These are phyloP conservation scores for Artemisia argyi DNA, from an alignment of 129 eudicot species.

Conservation along the genomic window DNA sequence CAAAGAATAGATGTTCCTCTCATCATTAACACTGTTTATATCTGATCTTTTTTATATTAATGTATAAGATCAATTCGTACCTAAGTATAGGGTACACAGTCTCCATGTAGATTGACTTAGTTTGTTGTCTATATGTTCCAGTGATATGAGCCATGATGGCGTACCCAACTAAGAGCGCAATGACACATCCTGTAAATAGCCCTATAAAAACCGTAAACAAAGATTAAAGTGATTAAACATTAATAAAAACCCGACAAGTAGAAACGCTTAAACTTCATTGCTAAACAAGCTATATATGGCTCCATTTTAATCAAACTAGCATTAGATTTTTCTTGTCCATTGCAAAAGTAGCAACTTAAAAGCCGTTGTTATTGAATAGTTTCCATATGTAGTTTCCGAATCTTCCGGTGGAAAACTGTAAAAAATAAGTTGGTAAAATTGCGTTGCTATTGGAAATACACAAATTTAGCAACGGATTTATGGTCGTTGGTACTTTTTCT, in stretches of 20 bases:
- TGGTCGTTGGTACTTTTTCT: no score
- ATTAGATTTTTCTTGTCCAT: no score
- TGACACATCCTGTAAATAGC: slow-evolving; percentile 78
- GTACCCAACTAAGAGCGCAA: slow-evolving; percentile 76
- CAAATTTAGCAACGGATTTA: no score
- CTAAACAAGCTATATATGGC: no score
- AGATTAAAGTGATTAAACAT: not conserved
- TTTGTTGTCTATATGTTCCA: slow-evolving; percentile 72
- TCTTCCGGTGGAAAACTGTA: no score
- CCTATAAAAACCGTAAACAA: slow-evolving; percentile 46
- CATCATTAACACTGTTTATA: not conserved
- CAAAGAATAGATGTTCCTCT: slow-evolving; percentile 6
- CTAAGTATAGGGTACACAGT: slow-evolving; percentile 95
- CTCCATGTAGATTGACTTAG: slow-evolving; percentile 90
- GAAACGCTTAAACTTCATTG: not conserved
- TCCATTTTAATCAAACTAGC: no score
- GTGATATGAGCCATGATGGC: slow-evolving; percentile 81
- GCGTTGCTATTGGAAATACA: no score
- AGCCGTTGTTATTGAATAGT: no score
- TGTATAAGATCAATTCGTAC: slow-evolving; percentile 37
- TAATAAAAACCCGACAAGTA: no score
- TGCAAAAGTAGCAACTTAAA: no score
- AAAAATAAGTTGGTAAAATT: no score
- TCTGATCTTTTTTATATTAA: not conserved
- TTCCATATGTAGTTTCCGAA: no score